Evolutionary conservation across 2,329 filamentous ascomycete genomes (phyloP), one percentile per base, ranked within the genome.

Genomic region (Cladophialophora immunda): DNA sequence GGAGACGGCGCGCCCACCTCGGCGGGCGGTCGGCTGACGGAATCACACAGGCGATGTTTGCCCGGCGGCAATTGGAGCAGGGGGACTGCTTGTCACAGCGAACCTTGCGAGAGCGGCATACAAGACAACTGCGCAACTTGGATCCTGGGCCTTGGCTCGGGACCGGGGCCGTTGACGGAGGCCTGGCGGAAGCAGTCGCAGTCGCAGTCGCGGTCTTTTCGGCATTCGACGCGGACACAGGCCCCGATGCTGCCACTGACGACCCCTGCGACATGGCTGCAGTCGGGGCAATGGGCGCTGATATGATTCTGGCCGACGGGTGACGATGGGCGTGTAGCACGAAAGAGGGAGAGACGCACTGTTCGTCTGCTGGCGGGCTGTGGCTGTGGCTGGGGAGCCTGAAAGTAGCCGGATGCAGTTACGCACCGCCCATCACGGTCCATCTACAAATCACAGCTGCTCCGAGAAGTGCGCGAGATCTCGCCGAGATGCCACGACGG

Each of bases 11-110:
- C 45, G 84, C 84, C 83, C 86, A 87, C 64, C 87, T 80, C 34
- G 86, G 86, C 11, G 87, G 86, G 67, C 87, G 80, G 5, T 86
- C 87, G 2, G 86, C 86, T 4, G 84, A 82, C 5, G 87, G 87
- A 71, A 87, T 89, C 25, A 88, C 73, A 74, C 87, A 89, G 64
- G 88, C 85, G 68, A 86, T 86, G 53, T 84, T 78, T 0, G 78
- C 78, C 70, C 79, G 82, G 34, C 75, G 71, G 67, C 81, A 83
- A 68, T 83, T 83, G 27, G 79, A 81, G 71, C 81, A 83, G 9
- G 78, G 77, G 34, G 76, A 54, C 52, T 78, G 75, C 72, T 83
- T 83, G 69, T 83, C 81, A 70, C 81, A 83, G 57, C 80, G 79
- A 11, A 83, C 81, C 68, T 82, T 82, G 53, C 81, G 76, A 56